Conservation (phyloP, 768 basidiomycete species). For the Clathrus columnatus region DNA sequence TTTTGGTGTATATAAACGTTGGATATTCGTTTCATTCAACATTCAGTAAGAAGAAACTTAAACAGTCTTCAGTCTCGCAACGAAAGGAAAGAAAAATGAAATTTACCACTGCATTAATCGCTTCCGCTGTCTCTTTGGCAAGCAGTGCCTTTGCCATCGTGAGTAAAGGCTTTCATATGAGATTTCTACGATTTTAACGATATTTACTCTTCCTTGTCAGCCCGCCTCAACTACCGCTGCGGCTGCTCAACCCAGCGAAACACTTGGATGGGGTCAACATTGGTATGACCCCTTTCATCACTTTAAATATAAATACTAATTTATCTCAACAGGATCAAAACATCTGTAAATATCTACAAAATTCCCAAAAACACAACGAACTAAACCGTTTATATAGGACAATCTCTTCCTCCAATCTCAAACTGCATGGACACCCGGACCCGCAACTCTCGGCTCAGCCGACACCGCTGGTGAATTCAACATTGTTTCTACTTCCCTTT, state of each 20-base stretch:
- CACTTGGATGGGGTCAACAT: slow-evolving; percentile 6
- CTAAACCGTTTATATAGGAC: not conserved
- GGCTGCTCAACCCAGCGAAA: slow-evolving; percentile 2
- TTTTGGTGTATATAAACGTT: not conserved
- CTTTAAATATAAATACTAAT: not conserved
- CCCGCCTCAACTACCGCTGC: slow-evolving; percentile 3
- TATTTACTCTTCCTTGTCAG: not conserved
- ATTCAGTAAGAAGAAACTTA: not conserved
- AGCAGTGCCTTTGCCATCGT: not conserved
- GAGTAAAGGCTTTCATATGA: not conserved
- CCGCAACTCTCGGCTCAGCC: slow-evolving; percentile 3
- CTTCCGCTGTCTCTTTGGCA: not conserved
- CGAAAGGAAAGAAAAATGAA: not conserved
- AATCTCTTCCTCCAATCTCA: slow-evolving; percentile 3
- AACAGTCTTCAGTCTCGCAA: not conserved
- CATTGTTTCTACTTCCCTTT: slow-evolving; percentile 4
- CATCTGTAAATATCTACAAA: not conserved
- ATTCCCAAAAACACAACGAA: not conserved
- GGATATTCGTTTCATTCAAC: not conserved
- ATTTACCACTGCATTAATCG: not conserved
- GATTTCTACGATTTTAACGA: not conserved
- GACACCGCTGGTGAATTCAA: slow-evolving; percentile 10
- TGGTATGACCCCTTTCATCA: not conserved
- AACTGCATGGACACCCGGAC: not conserved
- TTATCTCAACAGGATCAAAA: slow-evolving; percentile 1